These are phyloP conservation scores for Kwoniella bestiolae DNA, from an alignment of 768 basidiomycete species.

Conservation along the genomic window DNA sequence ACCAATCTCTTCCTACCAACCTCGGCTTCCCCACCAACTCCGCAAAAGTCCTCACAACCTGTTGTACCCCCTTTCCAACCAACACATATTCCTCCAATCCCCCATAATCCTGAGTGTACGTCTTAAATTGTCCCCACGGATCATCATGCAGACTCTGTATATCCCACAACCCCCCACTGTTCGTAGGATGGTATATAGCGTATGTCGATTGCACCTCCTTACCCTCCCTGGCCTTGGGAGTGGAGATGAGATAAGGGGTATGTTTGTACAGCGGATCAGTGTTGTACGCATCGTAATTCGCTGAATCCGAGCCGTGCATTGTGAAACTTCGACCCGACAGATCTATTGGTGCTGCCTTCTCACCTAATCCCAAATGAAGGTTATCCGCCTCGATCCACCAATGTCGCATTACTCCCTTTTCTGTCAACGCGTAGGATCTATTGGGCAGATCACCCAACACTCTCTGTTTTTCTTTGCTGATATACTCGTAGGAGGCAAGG, in stretches of 20 bases:
- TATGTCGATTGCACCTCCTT: conserved; percentile 22
- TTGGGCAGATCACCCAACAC: conserved; percentile 40
- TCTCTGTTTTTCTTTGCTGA: conserved; percentile 14
- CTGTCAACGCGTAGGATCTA: conserved; percentile 44
- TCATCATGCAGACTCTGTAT: conserved; percentile 47
- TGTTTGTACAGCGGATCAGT: conserved; percentile 57
- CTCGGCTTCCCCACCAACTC: conserved; percentile 47
- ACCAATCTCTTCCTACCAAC: conserved; percentile 50
- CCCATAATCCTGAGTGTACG: conserved; percentile 50
- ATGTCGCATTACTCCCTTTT: conserved; percentile 45
- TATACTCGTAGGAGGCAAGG: conserved; percentile 32
- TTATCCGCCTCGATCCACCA: conserved; percentile 32
- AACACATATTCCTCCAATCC: conserved; percentile 53
- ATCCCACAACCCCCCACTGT: conserved; percentile 50
- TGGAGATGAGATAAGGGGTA: conserved; percentile 51
- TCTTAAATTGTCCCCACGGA: conserved; percentile 52
- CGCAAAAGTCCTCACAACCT: conserved; percentile 45
- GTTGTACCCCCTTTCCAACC: conserved; percentile 41
- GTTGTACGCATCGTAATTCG: conserved; percentile 48
- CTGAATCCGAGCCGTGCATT: conserved; percentile 47
- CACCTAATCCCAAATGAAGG: conserved; percentile 51
- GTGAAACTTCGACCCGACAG: conserved; percentile 42
- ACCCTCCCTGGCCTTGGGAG: conserved; percentile 25
- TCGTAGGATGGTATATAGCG: conserved; percentile 42
- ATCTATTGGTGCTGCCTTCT: conserved; percentile 52